Evolutionary conservation across 345 rosid species (phyloP).

Genomic region (Zanthoxylum bungeanum): DNA sequence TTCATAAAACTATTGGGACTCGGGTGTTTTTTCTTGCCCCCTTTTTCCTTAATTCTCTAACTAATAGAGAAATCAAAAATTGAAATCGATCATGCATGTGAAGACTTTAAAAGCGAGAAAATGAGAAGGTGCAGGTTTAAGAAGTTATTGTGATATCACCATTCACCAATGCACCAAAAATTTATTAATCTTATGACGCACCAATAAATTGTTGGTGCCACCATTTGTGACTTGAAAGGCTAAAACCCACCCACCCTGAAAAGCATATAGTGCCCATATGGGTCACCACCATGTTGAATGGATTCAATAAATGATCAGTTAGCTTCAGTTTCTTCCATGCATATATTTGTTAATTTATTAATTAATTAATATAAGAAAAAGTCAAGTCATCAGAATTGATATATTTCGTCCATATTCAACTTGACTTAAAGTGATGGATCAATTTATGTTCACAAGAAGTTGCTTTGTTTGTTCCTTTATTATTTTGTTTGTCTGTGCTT

Average conservation of each 20-base stretch:
- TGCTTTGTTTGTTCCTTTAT: neutral
- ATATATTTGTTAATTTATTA: too few relatives aligned
- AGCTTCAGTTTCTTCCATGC: too few relatives aligned
- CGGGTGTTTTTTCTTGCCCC: too few relatives aligned
- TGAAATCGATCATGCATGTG: neutral
- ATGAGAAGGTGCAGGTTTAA: conserved; percentile 1
- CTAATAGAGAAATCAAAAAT: too few relatives aligned
- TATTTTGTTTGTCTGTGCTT: conserved; percentile 6
- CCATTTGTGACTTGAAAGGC: neutral
- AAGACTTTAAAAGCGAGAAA: neutral
- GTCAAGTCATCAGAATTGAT: neutral
- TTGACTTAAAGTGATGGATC: neutral
- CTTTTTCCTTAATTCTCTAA: too few relatives aligned
- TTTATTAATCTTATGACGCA: neutral
- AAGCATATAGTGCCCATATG: neutral
- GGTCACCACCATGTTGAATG: neutral
- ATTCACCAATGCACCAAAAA: neutral
- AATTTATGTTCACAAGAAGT: neutral
- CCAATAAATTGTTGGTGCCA: neutral
- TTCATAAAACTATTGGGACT: too few relatives aligned
- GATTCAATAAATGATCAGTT: neutral
- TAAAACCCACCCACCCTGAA: neutral
- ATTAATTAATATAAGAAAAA: too few relatives aligned
- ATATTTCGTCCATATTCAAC: neutral
- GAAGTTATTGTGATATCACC: neutral